Conservation (phyloP, 2,329 filamentous ascomycete genomes). For the Diaporthe sp. region DNA sequence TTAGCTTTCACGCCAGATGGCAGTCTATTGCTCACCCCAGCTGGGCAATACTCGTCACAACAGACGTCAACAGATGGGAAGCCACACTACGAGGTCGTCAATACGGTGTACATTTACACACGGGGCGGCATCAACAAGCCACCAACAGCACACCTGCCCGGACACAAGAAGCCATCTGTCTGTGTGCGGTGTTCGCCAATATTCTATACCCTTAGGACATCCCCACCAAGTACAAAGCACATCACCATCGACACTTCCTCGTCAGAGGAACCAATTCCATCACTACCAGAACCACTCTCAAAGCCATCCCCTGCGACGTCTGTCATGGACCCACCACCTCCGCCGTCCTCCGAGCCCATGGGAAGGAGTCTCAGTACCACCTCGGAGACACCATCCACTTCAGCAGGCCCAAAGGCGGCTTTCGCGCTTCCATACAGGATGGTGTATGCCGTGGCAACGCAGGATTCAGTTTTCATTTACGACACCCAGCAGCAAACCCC, state of each 20-base stretch:
- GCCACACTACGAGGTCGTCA: slow-evolving; percentile 86
- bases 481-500: slow-evolving; percentile 98
- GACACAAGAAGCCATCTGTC: slow-evolving; percentile 98
- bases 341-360: slow-evolving; percentile 67
- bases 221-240: slow-evolving; percentile 79
- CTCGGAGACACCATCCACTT: slow-evolving; percentile 62
- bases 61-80: slow-evolving; percentile 79
- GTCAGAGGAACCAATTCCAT: slow-evolving; percentile 84
- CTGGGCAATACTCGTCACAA: slow-evolving; percentile 92
- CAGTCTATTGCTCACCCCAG: slow-evolving; percentile 92
- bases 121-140: slow-evolving; percentile 96
- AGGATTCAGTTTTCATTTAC: slow-evolving; percentile 94
- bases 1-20: slow-evolving; percentile 96
- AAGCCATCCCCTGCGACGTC: slow-evolving; percentile 70
- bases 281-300: slow-evolving; percentile 85
- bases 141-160: slow-evolving; percentile 92
- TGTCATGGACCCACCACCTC: slow-evolving; percentile 80
- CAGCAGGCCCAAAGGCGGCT: slow-evolving; percentile 74
- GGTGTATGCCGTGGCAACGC: slow-evolving; percentile 96
- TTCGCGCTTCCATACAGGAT: slow-evolving; percentile 94
- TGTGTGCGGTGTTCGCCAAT: slow-evolving; percentile 95
- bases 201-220: slow-evolving; percentile 84
- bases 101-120: slow-evolving; percentile 99
- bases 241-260: slow-evolving; percentile 97
- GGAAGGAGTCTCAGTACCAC: slow-evolving; percentile 61